phyloP scores from a whole-genome alignment of 208 protist genomes.

The Trypanosomatidae sp. region DNA sequence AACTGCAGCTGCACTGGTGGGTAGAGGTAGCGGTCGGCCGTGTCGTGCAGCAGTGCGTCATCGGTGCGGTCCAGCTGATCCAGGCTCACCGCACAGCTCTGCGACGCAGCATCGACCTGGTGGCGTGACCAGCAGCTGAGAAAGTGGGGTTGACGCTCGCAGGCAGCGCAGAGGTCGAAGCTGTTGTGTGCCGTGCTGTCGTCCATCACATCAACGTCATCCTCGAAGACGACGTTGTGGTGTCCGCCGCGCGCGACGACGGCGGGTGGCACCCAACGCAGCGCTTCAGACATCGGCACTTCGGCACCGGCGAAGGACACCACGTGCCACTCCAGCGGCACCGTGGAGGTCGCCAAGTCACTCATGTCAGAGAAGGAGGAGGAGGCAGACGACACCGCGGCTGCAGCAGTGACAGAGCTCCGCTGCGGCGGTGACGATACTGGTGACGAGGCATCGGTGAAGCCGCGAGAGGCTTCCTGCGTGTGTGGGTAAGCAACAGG shows the following conservation, averaged over 20 bases:
- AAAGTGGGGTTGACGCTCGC: conserved; percentile 22
- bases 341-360: conserved; percentile 7
- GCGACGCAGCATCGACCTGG: conserved; percentile 9
- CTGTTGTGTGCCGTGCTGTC: background rate
- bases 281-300: no score
- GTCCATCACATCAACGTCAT: background rate
- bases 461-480: no score
- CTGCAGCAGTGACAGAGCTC: background rate
- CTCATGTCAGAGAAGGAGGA: conserved; percentile 32
- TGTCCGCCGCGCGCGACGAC: no score
- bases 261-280: no score
- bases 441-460: background rate
- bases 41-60: conserved; percentile 26
- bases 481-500: no score
- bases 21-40: conserved; percentile 24
- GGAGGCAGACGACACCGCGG: conserved; percentile 3
- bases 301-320: background rate
- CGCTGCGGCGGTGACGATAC: background rate
- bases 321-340: conserved; percentile 17
- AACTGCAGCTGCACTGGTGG: conserved; percentile 39
- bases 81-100: conserved; percentile 14
- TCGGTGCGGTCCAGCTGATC: conserved; percentile 28
- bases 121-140: conserved; percentile 33
- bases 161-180: conserved; percentile 19
- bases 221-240: no score